Evolutionary conservation across 2,329 filamentous ascomycete species (phyloP), one percentile per base, ranked within the genome.

Genomic region (Aspergillus sp.): DNA sequence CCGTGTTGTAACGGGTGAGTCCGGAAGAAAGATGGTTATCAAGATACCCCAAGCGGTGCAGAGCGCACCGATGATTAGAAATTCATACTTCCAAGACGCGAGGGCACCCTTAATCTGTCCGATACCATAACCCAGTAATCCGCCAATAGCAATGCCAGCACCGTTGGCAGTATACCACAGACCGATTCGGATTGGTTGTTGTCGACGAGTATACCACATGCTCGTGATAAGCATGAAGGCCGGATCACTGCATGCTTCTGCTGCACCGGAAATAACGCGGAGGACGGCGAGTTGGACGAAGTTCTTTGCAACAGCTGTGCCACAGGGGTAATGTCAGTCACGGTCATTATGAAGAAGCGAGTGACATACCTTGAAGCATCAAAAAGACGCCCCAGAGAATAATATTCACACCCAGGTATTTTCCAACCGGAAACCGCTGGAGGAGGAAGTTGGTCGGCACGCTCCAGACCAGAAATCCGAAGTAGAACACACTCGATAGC

Each of bases 151-250:
- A 2, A 71, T 68, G 3, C 67, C 67, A n/a, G 69, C 55, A 1
- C 68, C 71, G 32, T 72, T 73, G 2, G 67, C 69, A 0, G 64
- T 57, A 41, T 63, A 65, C 53, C 58, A 63, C 3, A 60, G 45
- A 3, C 57, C 57, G 30, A 60, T 59, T 13, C 62, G 54, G 5
- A 56, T 53, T 3, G 56, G 58, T 37, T 64, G 60, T 42, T 65
- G 47, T 1, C 46, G 27, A 4, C 55, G 49, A 5, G 51, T 57
- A 38, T 57, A 60, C 43, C 52, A 58, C 41, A 53, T 56, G 4
- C 49, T 48, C 2, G 49, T 50, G 23, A 82, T 76, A 1, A 83
- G 61, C 69, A 83, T 80, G 48, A 82, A 80, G 0, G 72, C 73
- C 0, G 79, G 79, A 52, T 54, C 49, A 48, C 49, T 51, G 53